Conservation (phyloP, 2,329 filamentous ascomycete genomes). For the Orbilia brochopaga region DNA sequence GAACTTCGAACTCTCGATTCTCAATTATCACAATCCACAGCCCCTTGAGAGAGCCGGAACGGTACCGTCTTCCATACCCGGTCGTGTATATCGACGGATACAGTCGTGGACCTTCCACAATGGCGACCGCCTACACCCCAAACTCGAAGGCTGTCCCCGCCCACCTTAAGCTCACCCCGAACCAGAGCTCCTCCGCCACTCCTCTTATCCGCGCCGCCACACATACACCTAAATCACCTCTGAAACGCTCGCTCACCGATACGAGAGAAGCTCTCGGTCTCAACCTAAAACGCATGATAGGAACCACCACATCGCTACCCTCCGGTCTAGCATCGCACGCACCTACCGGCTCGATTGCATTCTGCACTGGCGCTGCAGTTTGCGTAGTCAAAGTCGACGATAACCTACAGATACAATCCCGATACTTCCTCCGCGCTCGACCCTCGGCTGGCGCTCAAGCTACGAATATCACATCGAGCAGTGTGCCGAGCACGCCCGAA, state of each 20-base stretch:
- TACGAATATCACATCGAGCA: constrained; percentile 61
- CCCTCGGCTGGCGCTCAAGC: constrained; percentile 70
- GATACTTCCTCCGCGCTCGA: constrained; percentile 88
- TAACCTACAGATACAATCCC: constrained; percentile 66
- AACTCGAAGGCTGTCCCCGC: constrained; percentile 41
- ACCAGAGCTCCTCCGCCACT: constrained; percentile 25
- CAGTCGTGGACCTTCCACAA: constrained; percentile 13
- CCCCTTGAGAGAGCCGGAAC: background rate
- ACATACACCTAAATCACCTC: constrained; percentile 41
- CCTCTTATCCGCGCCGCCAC: constrained; percentile 23
- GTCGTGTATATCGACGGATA: constrained; percentile 5
- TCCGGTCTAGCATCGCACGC: constrained; percentile 84
- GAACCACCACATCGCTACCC: constrained; percentile 82
- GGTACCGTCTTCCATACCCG: background rate
- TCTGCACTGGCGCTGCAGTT: constrained; percentile 91
- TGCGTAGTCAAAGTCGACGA: constrained; percentile 82
- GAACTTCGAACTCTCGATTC: background rate
- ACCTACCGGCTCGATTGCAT: constrained; percentile 75
- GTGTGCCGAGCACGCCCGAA: constrained; percentile 63
- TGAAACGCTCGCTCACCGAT: constrained; percentile 60
- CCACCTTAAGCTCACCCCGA: constrained; percentile 43
- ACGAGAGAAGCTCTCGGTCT: constrained; percentile 62
- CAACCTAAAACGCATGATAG: constrained; percentile 81
- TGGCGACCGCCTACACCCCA: constrained; percentile 44
- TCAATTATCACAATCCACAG: background rate